Evolutionary conservation across 1,284 basidiomycete species (phyloP).

Genomic region (Cerioporus squamosus): DNA sequence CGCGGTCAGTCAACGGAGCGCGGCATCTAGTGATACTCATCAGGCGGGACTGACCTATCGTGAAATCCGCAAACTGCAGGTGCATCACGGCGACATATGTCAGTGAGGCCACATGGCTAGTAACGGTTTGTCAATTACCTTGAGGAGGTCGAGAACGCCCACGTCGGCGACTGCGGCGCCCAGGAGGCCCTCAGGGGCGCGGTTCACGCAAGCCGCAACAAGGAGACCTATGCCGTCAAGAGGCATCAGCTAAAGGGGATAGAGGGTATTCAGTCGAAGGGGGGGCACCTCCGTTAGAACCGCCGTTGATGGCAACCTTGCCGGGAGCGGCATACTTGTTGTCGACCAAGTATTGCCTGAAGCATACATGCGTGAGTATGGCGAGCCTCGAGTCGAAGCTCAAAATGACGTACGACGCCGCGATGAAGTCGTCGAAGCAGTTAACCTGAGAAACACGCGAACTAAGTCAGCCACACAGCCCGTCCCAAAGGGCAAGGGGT

Average conservation of each 20-base stretch:
- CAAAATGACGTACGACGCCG: constrained; percentile 64
- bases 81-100: constrained; percentile 3
- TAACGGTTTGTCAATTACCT: constrained; percentile 44
- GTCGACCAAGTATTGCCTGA: constrained; percentile 71
- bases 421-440: constrained; percentile 82
- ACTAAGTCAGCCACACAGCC: too few species aligned
- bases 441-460: constrained; percentile 52
- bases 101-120: not conserved
- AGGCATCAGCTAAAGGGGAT: too few species aligned
- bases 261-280: not conserved
- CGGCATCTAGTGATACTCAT: not conserved
- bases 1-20: too few species aligned
- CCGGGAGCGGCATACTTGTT: constrained; percentile 73
- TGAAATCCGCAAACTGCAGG: constrained; percentile 73
- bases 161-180: constrained; percentile 84
- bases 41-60: constrained; percentile 54
- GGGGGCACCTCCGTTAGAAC: constrained; percentile 72
- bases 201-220: constrained; percentile 80
- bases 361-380: not conserved
- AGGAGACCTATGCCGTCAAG: constrained; percentile 57
- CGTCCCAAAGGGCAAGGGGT: not conserved
- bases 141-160: constrained; percentile 82
- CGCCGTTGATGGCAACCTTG: constrained; percentile 81
- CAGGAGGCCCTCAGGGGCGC: constrained; percentile 77
- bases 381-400: not conserved